Percentiles rank a stretch among this genome's conserved stretches.
phyloP scores from a whole-genome alignment of 2,329 filamentous ascomycete genomes.

The Aspergillus candidus region DNA sequence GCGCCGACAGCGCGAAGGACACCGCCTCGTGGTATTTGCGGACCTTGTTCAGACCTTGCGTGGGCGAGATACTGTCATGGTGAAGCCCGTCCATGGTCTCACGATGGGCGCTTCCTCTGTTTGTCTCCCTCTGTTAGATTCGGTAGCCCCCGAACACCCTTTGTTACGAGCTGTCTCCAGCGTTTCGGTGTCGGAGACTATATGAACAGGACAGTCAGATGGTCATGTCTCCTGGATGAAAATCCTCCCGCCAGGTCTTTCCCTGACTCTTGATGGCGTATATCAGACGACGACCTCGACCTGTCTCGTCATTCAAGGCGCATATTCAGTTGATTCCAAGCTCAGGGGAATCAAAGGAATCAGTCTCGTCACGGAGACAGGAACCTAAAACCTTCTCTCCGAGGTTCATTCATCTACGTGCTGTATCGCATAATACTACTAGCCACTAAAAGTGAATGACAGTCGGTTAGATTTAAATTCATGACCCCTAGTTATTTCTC shows the following conservation, averaged over 20 bases:
- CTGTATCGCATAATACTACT: too few relatives aligned
- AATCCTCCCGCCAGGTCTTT: neutral
- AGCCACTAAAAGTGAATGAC: too few relatives aligned
- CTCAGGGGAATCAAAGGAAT: neutral
- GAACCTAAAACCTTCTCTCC: too few relatives aligned
- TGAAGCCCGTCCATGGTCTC: slow-evolving; percentile 1
- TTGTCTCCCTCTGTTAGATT: slow-evolving; percentile 3
- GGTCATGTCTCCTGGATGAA: slow-evolving; percentile 2
- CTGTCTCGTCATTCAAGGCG: slow-evolving; percentile 1
- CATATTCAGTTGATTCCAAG: neutral
- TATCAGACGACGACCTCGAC: neutral
- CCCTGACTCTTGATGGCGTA: neutral
- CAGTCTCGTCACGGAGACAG: too few relatives aligned
- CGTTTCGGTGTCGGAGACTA: slow-evolving; percentile 5
- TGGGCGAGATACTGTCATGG: neutral
- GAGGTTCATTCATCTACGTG: too few relatives aligned
- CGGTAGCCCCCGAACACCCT: slow-evolving; percentile 1
- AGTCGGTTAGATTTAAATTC: too few relatives aligned
- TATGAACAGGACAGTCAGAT: slow-evolving; percentile 2
- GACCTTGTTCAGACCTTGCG: slow-evolving; percentile 2
- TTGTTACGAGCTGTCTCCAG: slow-evolving; percentile 8
- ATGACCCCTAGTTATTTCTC: too few relatives aligned
- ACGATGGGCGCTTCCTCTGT: slow-evolving; percentile 3
- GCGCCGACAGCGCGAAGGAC: slow-evolving; percentile 2
- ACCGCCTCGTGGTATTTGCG: slow-evolving; percentile 2